Conservation (phyloP, 2,329 filamentous ascomycete genomes). For the Sordariomycetes sp. region DNA sequence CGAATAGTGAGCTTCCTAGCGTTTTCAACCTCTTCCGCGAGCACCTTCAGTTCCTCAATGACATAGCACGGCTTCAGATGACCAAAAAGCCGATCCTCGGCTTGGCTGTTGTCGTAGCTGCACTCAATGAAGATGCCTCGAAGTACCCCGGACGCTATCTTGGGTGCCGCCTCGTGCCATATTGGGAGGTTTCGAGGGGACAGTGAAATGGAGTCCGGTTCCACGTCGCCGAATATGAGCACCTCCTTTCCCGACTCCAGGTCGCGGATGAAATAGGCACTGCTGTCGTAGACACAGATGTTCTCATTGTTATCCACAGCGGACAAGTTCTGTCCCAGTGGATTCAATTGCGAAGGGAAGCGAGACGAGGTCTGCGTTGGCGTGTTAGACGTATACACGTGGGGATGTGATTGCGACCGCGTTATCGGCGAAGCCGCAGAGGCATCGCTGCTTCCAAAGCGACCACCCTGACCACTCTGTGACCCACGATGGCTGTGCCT, state of each 20-base stretch:
- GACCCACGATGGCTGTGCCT: constrained; percentile 51
- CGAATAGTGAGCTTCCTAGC: constrained; percentile 21
- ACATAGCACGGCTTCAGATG: constrained; percentile 78
- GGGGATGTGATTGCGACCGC: constrained; percentile 5
- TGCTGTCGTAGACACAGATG: constrained; percentile 69
- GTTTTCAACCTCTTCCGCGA: constrained; percentile 59
- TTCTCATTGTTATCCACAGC: constrained; percentile 25
- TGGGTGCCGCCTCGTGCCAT: constrained; percentile 81
- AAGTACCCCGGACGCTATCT: constrained; percentile 60
- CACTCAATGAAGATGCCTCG: constrained; percentile 89
- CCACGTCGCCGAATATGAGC: constrained; percentile 89
- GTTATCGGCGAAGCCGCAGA: constrained; percentile 15
- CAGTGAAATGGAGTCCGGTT: constrained; percentile 76
- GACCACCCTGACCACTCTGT: constrained; percentile 30
- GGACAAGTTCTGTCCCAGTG: neutral
- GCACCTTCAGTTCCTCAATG: constrained; percentile 58
- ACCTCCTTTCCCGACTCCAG: constrained; percentile 59
- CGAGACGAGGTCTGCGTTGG: neutral
- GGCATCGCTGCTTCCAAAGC: constrained; percentile 34
- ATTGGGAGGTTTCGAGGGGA: constrained; percentile 69
- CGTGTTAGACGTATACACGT: neutral
- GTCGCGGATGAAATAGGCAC: constrained; percentile 85
- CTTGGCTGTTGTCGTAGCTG: constrained; percentile 73
- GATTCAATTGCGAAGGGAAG: constrained; percentile 4
- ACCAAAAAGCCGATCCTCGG: constrained; percentile 69